Conservation (phyloP, 345 rosid species). For the Litchi chinensis region DNA sequence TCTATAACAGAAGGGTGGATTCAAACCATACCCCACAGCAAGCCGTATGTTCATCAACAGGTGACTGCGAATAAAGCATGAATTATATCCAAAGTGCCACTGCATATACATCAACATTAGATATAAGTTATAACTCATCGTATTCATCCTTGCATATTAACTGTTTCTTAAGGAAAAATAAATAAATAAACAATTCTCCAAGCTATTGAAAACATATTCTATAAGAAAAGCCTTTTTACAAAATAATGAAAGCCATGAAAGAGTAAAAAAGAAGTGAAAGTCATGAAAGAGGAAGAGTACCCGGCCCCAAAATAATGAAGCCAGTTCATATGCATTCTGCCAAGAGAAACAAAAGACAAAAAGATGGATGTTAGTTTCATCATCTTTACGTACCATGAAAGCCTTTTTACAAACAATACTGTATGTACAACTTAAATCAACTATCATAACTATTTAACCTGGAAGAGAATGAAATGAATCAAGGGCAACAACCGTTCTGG, state of each 20-base stretch:
- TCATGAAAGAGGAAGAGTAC: slow-evolving; percentile 52
- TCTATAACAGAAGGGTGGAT: not conserved
- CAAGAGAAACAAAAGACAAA: too few relatives aligned
- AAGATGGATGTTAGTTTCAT: too few relatives aligned
- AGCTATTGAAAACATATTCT: not conserved
- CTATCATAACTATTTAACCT: slow-evolving; percentile 55
- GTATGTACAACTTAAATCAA: too few relatives aligned
- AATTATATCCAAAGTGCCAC: too few relatives aligned
- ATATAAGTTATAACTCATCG: too few relatives aligned
- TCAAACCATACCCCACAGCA: slow-evolving; percentile 62
- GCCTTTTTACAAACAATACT: too few relatives aligned
- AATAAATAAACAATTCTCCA: too few relatives aligned
- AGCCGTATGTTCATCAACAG: slow-evolving; percentile 72
- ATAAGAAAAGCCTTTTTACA: not conserved
- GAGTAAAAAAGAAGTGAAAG: slow-evolving; percentile 25
- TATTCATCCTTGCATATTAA: not conserved
- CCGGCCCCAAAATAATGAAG: slow-evolving; percentile 97
- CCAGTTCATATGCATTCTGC: slow-evolving; percentile 63
- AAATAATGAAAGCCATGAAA: slow-evolving; percentile 26
- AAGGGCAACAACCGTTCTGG: slow-evolving; percentile 75
- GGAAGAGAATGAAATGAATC: slow-evolving; percentile 89
- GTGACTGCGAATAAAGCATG: slow-evolving; percentile 83
- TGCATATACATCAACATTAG: slow-evolving; percentile 35
- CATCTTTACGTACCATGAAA: too few relatives aligned
- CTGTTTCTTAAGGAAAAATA: not conserved